A percentile compares a stretch with the other conserved stretches of the same genome.
Evolutionary conservation across 192 early-diverging fungal genomes (phyloP).

Genomic region (Coemansia reversa): DNA sequence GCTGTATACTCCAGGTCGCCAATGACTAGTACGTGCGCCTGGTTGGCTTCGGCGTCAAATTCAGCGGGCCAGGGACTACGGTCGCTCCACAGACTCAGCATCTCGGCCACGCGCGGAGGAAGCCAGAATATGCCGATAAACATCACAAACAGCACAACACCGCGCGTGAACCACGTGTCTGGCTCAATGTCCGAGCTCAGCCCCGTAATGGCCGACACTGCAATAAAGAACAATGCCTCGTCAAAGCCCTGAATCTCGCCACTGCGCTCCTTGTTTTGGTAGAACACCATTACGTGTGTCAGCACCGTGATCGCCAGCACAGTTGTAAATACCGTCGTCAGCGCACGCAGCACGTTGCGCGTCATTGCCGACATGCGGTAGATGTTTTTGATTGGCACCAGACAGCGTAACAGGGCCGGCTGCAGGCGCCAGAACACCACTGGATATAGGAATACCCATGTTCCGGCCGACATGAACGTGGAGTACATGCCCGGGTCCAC

Average conservation of each 20-base stretch:
- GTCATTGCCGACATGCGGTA: constrained; percentile 59
- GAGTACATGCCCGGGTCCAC: constrained; percentile 39
- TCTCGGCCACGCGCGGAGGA: constrained; percentile 63
- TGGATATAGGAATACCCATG: constrained; percentile 59
- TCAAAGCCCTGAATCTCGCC: constrained; percentile 54
- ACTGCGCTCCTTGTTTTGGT: constrained; percentile 56
- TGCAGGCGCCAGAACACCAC: constrained; percentile 69
- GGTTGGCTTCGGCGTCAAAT: constrained; percentile 55
- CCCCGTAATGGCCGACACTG: constrained; percentile 61
- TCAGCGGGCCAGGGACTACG: constrained; percentile 59
- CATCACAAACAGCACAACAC: constrained; percentile 67
- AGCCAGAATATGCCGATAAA: constrained; percentile 70
- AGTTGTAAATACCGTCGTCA: constrained; percentile 65
- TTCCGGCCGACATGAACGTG: constrained; percentile 64
- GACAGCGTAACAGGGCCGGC: constrained; percentile 57
- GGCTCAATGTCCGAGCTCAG: constrained; percentile 69
- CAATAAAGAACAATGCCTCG: constrained; percentile 63
- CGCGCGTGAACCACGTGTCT: constrained; percentile 55
- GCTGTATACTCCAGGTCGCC: constrained; percentile 63
- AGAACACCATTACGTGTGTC: constrained; percentile 64
- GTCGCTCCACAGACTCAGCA: constrained; percentile 61
- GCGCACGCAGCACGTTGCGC: constrained; percentile 62
- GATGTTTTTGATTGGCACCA: constrained; percentile 66
- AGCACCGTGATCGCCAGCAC: constrained; percentile 70
- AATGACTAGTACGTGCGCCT: constrained; percentile 64